Evolutionary conservation across 225 moss, liverwort and hornwort species (phyloP).

Genomic region (Rhytidiadelphus loreus): DNA sequence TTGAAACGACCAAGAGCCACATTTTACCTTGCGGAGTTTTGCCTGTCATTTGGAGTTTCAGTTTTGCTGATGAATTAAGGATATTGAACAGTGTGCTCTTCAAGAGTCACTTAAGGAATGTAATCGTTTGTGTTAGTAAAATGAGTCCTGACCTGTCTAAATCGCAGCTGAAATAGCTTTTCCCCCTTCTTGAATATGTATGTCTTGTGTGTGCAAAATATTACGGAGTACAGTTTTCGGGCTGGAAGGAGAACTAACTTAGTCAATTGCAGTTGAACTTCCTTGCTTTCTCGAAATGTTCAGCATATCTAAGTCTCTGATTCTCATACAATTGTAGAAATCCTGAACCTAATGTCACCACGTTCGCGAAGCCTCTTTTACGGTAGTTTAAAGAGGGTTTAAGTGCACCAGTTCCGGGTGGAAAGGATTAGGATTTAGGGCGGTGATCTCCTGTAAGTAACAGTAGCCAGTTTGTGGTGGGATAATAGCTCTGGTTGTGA

Average conservation of each 20-base stretch:
- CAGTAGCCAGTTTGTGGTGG: neutral
- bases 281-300: neutral
- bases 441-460: neutral
- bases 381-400: neutral
- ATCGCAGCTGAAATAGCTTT: neutral
- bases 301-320: too few relatives aligned
- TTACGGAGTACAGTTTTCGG: neutral
- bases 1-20: neutral
- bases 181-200: neutral
- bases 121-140: neutral
- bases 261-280: neutral
- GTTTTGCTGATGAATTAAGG: neutral
- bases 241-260: neutral
- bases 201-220: too few relatives aligned
- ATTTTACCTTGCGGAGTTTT: neutral
- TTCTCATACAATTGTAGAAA: neutral
- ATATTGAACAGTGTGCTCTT: neutral
- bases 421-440: neutral
- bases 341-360: neutral
- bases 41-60: neutral
- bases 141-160: neutral
- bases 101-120: neutral
- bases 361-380: neutral
- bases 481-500: neutral
- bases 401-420: neutral